Evolutionary conservation across 495 filamentous ascomycete species (phyloP), one percentile per base, ranked within the genome.

Genomic region (Penicillium simplicissimum): DNA sequence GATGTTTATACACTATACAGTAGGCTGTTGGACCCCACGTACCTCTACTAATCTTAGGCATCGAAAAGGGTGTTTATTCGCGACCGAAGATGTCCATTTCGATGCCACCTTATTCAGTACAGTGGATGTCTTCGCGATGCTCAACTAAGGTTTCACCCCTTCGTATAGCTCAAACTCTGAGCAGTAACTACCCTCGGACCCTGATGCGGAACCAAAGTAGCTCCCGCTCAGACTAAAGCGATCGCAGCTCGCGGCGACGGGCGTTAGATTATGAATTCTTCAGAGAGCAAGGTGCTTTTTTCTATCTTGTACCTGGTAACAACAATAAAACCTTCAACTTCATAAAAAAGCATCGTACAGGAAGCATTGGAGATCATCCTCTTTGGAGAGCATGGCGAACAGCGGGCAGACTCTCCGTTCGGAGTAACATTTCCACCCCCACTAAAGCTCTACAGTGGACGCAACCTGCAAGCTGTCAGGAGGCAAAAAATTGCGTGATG

Each of bases 151-250:
- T 60, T 60, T 57, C 60, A 43, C 54, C 54, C 54, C 33, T 60
- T 66, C 60, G 52, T 66, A 57, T 66, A 48, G 3, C 6, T 35
- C 21, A 42, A 42, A 19, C n/a, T 42, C 17, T 19, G 6, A 17
- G 55, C 14, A 45, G 15, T 36, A 31, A 19, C 31, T 54, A 60
- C 56, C 37, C 38, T 59, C 47, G 43, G 57, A 58, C 64, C 55
- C 38, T 49, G n/a, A 53, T 23, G 52, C 45, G 56, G 56, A 37
- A 38, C 57, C 60, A 57, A 54, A 53, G 60, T 63, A 67, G 64
- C 47, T 60, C 54, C 64, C 64, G 54, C 19, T 48, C 55, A 38
- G 40, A 45, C 38, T 34, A 34, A 49, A 57, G 23, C 60, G 60
- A 63, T 67, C 64, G 28, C 47, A 37, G 49, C 43, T 59, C 52